Percentiles rank a stretch among this genome's conserved stretches.
Evolutionary conservation across 768 basidiomycete species (phyloP).

Genomic region (Psilocybe cyanescens): DNA sequence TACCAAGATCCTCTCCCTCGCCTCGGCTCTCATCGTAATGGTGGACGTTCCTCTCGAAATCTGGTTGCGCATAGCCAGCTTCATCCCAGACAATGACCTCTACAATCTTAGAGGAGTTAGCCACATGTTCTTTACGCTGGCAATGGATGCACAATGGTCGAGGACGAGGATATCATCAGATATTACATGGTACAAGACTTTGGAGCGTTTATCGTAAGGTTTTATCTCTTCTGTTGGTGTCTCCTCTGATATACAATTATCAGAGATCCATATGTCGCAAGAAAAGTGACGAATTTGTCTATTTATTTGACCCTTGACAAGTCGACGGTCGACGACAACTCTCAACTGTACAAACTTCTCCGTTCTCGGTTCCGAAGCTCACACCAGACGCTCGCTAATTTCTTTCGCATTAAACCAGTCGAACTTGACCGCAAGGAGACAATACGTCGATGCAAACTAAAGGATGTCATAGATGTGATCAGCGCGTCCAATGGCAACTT

Average conservation of each 20-base stretch:
- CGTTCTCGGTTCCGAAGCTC: neutral
- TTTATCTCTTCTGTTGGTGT: neutral
- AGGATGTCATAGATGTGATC: neutral
- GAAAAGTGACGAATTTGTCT: neutral
- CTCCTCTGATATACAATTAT: neutral
- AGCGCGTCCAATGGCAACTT: constrained; percentile 1
- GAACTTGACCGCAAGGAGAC: neutral
- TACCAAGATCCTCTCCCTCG: neutral
- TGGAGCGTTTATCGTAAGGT: constrained; percentile 1
- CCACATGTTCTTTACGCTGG: constrained; percentile 2
- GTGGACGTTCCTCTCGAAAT: constrained; percentile 5
- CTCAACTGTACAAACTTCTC: neutral
- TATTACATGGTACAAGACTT: constrained; percentile 5
- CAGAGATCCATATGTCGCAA: constrained; percentile 2
- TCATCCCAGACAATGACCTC: constrained; percentile 5
- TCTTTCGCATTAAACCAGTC: neutral
- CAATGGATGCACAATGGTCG: constrained; percentile 1
- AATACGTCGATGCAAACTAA: neutral
- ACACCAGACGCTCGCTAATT: neutral
- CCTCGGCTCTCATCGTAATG: neutral
- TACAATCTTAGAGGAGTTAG: constrained; percentile 6
- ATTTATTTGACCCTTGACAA: neutral
- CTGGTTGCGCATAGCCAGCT: constrained; percentile 2
- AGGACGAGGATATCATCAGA: neutral
- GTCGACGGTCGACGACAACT: neutral